phyloP scores from a whole-genome alignment of 805 yeast genomes.

The Gaillardinia entomophila region DNA sequence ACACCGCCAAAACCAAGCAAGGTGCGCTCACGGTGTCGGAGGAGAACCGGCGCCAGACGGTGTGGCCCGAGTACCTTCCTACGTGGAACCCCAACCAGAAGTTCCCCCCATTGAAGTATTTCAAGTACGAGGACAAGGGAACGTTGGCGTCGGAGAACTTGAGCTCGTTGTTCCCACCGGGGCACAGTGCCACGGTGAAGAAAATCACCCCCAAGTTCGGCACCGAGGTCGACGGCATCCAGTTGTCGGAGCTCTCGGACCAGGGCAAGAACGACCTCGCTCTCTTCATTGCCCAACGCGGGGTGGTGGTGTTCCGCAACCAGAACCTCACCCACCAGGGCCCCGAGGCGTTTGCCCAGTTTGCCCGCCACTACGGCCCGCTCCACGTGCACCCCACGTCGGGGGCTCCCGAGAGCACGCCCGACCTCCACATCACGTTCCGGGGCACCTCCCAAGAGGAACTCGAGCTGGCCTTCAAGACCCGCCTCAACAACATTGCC shows the following conservation, averaged over 20 bases:
- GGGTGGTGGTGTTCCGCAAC: constrained; percentile 28
- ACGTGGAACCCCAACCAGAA: constrained; percentile 30
- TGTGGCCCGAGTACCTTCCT: constrained; percentile 25
- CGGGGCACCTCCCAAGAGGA: neutral
- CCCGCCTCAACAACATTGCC: constrained; percentile 7
- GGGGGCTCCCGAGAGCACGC: constrained; percentile 7
- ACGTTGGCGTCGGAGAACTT: constrained; percentile 15
- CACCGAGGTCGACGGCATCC: constrained; percentile 18
- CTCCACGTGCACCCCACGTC: constrained; percentile 18
- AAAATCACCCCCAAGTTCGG: constrained; percentile 28
- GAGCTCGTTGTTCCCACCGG: constrained; percentile 14
- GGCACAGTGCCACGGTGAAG: neutral
- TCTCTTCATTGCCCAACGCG: constrained; percentile 24
- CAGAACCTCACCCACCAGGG: constrained; percentile 28
- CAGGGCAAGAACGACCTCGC: constrained; percentile 29
- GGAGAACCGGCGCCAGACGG: constrained; percentile 14
- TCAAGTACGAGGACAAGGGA: constrained; percentile 25
- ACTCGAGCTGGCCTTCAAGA: neutral
- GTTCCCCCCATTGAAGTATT: constrained; percentile 19
- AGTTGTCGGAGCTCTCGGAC: constrained; percentile 19
- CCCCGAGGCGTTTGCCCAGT: constrained; percentile 12
- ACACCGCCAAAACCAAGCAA: constrained; percentile 10
- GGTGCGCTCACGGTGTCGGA: constrained; percentile 24
- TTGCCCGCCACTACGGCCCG: constrained; percentile 13
- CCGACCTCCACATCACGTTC: constrained; percentile 1